These are phyloP conservation scores for Auriculariales sp. DNA, from an alignment of 768 basidiomycete genomes.

Conservation along the genomic window DNA sequence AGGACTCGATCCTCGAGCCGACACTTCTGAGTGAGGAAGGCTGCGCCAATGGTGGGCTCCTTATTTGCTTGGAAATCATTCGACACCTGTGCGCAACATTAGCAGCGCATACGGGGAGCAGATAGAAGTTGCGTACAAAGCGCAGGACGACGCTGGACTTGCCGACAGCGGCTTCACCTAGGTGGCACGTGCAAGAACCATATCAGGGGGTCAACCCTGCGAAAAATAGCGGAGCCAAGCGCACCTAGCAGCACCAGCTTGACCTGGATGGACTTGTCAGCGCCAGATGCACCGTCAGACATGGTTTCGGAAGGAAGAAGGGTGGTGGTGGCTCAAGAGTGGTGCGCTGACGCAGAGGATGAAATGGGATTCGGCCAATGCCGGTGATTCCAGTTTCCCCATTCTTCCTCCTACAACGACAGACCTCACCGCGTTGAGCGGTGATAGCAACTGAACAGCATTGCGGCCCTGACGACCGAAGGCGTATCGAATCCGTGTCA, in stretches of 20 bases:
- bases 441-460: too few relatives aligned
- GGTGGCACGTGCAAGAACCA: too few relatives aligned
- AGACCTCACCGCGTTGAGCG: too few relatives aligned
- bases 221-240: slow-evolving; percentile 12
- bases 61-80: slow-evolving; percentile 99
- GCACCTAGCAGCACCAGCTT: slow-evolving; percentile 92
- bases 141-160: slow-evolving; percentile 97
- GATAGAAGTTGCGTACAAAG: slow-evolving; percentile 48
- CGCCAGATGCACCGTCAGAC: slow-evolving; percentile 62
- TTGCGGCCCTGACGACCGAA: too few relatives aligned
- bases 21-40: slow-evolving; percentile 90
- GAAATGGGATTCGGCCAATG: too few relatives aligned
- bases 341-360: too few relatives aligned
- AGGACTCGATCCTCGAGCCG: slow-evolving; percentile 86
- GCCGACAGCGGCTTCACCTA: slow-evolving; percentile 96
- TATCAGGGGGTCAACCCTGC: not conserved
- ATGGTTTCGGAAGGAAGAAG: too few relatives aligned
- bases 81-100: slow-evolving; percentile 42
- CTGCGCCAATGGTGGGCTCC: slow-evolving; percentile 95
- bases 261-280: slow-evolving; percentile 89
- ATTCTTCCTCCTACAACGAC: too few relatives aligned
- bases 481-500: too few relatives aligned
- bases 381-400: too few relatives aligned
- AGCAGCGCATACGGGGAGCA: slow-evolving; percentile 9
- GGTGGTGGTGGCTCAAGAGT: too few relatives aligned